Evolutionary conservation across 768 basidiomycete genomes (phyloP).

Genomic region (Suillus occidentalis): DNA sequence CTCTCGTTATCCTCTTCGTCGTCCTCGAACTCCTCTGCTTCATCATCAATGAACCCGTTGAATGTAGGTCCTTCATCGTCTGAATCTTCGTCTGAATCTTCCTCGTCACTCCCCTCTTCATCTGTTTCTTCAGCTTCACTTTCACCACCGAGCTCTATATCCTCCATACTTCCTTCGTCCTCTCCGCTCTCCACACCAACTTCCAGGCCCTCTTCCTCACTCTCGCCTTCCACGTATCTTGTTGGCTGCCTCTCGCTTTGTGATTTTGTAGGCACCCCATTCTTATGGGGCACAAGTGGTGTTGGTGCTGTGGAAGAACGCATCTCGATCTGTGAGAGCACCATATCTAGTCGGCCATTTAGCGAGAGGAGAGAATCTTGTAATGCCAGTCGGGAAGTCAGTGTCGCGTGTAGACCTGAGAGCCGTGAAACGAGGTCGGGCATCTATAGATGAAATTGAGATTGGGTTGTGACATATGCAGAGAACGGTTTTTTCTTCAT

Average conservation of each 20-base stretch:
- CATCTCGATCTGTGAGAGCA: slow-evolving; percentile 90
- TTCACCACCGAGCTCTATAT: slow-evolving; percentile 70
- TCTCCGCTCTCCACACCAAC: slow-evolving; percentile 62
- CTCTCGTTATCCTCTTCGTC: slow-evolving; percentile 56
- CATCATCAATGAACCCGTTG: slow-evolving; percentile 62
- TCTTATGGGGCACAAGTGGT: slow-evolving; percentile 44
- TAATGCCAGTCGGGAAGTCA: slow-evolving; percentile 76
- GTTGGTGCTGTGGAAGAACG: slow-evolving; percentile 72
- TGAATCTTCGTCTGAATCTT: slow-evolving; percentile 42
- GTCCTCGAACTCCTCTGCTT: slow-evolving; percentile 55
- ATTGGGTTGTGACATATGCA: background rate
- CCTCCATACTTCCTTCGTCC: slow-evolving; percentile 76
- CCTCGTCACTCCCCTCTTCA: slow-evolving; percentile 42
- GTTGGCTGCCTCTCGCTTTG: slow-evolving; percentile 41
- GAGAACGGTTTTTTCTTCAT: background rate
- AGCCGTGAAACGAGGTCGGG: slow-evolving; percentile 89
- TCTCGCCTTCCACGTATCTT: slow-evolving; percentile 80
- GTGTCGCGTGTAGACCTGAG: slow-evolving; percentile 77
- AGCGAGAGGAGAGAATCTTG: slow-evolving; percentile 85
- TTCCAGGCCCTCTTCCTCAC: slow-evolving; percentile 57
- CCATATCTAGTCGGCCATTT: slow-evolving; percentile 89
- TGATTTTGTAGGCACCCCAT: slow-evolving; percentile 32
- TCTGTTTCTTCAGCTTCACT: slow-evolving; percentile 53
- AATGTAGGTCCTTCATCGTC: slow-evolving; percentile 40
- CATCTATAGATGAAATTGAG: slow-evolving; percentile 52